Conservation (phyloP, 1,284 basidiomycete species). For the Pascua sp. region DNA sequence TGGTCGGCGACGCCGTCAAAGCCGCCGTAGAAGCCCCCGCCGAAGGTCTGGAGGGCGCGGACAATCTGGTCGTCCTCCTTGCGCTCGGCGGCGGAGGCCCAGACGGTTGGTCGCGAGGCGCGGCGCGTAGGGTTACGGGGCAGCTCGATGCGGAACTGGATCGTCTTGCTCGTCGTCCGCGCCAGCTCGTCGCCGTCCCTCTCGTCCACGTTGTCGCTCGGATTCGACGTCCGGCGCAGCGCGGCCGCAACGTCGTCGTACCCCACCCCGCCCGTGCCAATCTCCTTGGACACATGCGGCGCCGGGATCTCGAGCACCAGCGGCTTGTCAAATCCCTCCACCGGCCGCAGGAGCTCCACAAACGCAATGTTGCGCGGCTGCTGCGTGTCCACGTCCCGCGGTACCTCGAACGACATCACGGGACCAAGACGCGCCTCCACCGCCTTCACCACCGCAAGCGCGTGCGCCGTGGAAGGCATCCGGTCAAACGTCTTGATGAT, state of each 20-base stretch:
- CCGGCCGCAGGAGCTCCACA: slow-evolving; percentile 25
- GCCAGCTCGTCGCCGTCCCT: background rate
- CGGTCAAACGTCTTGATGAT: slow-evolving; percentile 17
- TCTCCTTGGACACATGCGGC: slow-evolving; percentile 3
- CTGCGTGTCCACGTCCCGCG: slow-evolving; percentile 25
- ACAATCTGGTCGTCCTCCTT: slow-evolving; percentile 27
- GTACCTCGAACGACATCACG: slow-evolving; percentile 21
- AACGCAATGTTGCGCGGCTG: slow-evolving; percentile 15
- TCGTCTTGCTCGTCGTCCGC: background rate
- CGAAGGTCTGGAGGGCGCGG: slow-evolving; percentile 22
- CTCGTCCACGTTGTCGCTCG: no score
- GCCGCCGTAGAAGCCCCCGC: slow-evolving; percentile 33
- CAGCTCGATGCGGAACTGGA: slow-evolving; percentile 23
- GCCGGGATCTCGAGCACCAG: slow-evolving; percentile 32
- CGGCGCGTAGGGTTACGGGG: no score
- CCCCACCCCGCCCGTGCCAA: background rate
- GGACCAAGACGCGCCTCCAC: slow-evolving; percentile 31
- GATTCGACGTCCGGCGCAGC: background rate
- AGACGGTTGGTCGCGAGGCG: background rate
- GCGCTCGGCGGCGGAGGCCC: slow-evolving; percentile 1
- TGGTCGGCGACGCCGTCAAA: slow-evolving; percentile 32
- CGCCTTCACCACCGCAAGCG: slow-evolving; percentile 29
- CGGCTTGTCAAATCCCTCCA: slow-evolving; percentile 22
- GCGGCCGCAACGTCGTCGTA: slow-evolving; percentile 5
- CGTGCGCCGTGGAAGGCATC: slow-evolving; percentile 22